phyloP scores from a whole-genome alignment of 768 basidiomycete species.

The Royoungia palumana region DNA sequence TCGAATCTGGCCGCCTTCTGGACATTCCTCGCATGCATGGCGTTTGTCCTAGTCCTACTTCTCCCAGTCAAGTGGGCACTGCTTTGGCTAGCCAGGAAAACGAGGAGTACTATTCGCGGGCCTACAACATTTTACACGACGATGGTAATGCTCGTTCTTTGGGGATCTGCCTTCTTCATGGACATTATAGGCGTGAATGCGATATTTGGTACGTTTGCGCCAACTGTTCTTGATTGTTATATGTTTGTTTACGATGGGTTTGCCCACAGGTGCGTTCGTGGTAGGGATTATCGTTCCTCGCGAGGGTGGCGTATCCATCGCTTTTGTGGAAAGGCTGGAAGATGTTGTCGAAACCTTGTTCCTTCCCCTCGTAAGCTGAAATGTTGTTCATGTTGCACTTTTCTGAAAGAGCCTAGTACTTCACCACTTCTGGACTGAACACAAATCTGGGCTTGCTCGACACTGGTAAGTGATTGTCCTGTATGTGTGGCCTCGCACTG shows the following conservation, averaged over 20 bases:
- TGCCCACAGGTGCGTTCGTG: constrained; percentile 65
- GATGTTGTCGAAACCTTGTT: constrained; percentile 91
- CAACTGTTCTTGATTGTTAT: no score
- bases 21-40: constrained; percentile 76
- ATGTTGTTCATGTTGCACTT: not conserved
- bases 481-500: not conserved
- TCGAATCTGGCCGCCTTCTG: constrained; percentile 81
- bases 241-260: no score
- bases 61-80: constrained; percentile 62
- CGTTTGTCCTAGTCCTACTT: constrained; percentile 67
- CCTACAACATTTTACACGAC: constrained; percentile 92
- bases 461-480: constrained; percentile 43
- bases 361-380: constrained; percentile 61
- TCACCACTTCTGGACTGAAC: constrained; percentile 85
- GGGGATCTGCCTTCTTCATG: constrained; percentile 88
- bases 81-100: constrained; percentile 67
- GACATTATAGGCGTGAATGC: constrained; percentile 90
- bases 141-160: constrained; percentile 69
- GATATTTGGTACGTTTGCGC: constrained; percentile 62
- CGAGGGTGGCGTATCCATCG: constrained; percentile 80
- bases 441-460: constrained; percentile 85
- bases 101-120: constrained; percentile 76
- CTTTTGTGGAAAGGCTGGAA: constrained; percentile 88
- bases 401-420: constrained; percentile 54
- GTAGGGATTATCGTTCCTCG: constrained; percentile 80